These are phyloP conservation scores for Fusarium sp. DNA, from an alignment of 2,329 filamentous ascomycete species.

Conservation along the genomic window DNA sequence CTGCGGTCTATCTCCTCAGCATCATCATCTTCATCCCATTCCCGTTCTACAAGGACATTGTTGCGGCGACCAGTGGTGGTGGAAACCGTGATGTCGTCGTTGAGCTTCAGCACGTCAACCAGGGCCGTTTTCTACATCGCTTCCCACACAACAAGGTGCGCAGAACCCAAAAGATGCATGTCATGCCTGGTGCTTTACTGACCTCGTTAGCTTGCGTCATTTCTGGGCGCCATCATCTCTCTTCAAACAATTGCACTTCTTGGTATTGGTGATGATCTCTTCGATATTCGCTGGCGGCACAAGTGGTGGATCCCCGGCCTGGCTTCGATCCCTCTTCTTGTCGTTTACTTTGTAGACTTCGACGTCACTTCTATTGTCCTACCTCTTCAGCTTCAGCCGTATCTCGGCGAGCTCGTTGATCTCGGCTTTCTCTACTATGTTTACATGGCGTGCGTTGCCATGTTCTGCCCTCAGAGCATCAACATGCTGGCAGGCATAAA, in stretches of 20 bases:
- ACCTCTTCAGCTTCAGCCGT: constrained; percentile 83
- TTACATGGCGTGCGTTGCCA: constrained; percentile 96
- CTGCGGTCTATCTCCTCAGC: constrained; percentile 88
- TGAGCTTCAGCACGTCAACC: constrained; percentile 77
- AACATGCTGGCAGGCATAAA: constrained; percentile 99
- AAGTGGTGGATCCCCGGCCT: constrained; percentile 98
- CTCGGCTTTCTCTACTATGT: constrained; percentile 87
- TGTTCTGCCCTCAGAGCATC: constrained; percentile 98
- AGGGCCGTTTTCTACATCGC: constrained; percentile 85
- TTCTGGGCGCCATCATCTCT: constrained; percentile 91
- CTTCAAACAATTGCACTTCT: constrained; percentile 91
- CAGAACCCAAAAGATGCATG: background rate
- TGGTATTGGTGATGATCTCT: constrained; percentile 93
- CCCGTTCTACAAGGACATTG: constrained; percentile 98
- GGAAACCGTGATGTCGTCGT: constrained; percentile 89
- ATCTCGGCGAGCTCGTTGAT: constrained; percentile 86
- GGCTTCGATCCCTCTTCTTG: constrained; percentile 89
- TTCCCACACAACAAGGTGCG: constrained; percentile 93
- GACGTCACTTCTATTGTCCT: constrained; percentile 96
- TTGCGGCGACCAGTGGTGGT: constrained; percentile 91
- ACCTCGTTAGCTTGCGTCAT: constrained; percentile 80
- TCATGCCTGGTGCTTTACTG: background rate
- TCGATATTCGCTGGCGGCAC: constrained; percentile 98
- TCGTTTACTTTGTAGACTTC: constrained; percentile 98
- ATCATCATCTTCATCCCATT: constrained; percentile 96